Evolutionary conservation across 192 early-diverging fungal genomes (phyloP).

Genomic region (Backusella luteola): DNA sequence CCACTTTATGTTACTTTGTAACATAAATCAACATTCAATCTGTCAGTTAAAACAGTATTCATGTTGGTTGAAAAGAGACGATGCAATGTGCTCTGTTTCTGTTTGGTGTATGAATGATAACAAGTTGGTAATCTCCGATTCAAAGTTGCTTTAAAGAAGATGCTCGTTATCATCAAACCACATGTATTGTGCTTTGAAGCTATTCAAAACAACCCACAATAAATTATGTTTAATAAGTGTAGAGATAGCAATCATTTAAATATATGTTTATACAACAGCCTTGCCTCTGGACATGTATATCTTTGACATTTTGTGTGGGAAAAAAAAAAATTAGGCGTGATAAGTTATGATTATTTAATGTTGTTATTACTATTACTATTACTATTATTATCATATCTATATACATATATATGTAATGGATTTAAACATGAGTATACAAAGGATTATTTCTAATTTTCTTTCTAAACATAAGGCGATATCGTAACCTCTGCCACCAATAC

Average conservation of each 20-base stretch:
- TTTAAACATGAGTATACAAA: not conserved
- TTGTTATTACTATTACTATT: not conserved
- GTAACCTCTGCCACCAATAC: not conserved
- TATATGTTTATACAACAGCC: not conserved
- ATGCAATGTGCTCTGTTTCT: not conserved
- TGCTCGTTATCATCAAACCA: not conserved
- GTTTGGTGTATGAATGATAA: not conserved
- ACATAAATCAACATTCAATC: not conserved
- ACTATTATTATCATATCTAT: not conserved
- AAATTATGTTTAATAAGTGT: not conserved
- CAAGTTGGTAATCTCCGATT: not conserved
- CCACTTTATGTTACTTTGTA: not conserved
- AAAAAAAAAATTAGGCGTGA: not conserved
- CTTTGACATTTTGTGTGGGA: not conserved
- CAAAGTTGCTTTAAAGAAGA: not conserved
- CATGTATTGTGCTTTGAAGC: not conserved
- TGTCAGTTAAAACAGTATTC: not conserved
- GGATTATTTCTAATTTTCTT: constrained; percentile 1
- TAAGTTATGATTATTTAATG: not conserved
- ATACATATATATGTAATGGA: not conserved
- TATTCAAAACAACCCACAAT: not conserved
- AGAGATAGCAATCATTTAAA: not conserved
- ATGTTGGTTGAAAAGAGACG: not conserved
- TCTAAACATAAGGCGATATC: not conserved
- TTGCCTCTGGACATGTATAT: not conserved